Evolutionary conservation across 306 rosid species (phyloP).

Genomic region (Dryas drummondii): DNA sequence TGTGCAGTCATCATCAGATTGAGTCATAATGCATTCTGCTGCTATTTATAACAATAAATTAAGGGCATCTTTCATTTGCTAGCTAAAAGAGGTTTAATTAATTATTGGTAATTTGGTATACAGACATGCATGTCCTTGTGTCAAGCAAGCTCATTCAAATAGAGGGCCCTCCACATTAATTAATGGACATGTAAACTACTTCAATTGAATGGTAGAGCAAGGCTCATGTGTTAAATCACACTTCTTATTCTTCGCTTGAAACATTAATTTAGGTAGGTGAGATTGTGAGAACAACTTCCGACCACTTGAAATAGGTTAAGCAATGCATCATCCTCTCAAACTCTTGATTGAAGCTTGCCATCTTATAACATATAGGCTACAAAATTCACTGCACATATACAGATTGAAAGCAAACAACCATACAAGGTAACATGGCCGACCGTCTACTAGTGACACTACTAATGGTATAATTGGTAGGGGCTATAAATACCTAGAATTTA

Average conservation of each 20-base stretch:
- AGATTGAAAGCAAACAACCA: no score
- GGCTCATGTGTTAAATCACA: conserved; percentile 30
- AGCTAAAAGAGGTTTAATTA: no score
- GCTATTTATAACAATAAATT: no score
- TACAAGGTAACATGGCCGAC: no score
- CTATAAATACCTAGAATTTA: background rate
- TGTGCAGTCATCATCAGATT: no score
- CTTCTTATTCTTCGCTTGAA: conserved; percentile 19
- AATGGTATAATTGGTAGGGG: background rate
- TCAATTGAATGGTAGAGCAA: conserved; percentile 13
- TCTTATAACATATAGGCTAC: background rate
- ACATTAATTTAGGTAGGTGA: conserved; percentile 27
- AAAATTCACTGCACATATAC: background rate
- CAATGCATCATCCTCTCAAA: background rate
- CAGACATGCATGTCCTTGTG: background rate
- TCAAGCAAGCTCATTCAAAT: conserved; percentile 5
- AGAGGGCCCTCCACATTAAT: conserved; percentile 22
- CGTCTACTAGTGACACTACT: no score
- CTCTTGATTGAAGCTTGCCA: background rate
- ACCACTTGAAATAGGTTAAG: conserved; percentile 10
- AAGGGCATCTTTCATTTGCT: no score
- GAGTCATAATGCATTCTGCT: no score
- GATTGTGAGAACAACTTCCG: conserved; percentile 33
- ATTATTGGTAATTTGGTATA: background rate
- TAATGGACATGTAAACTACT: conserved; percentile 42